These are phyloP conservation scores for Argentina anserina DNA, from an alignment of 306 rosid genomes.

Conservation along the genomic window DNA sequence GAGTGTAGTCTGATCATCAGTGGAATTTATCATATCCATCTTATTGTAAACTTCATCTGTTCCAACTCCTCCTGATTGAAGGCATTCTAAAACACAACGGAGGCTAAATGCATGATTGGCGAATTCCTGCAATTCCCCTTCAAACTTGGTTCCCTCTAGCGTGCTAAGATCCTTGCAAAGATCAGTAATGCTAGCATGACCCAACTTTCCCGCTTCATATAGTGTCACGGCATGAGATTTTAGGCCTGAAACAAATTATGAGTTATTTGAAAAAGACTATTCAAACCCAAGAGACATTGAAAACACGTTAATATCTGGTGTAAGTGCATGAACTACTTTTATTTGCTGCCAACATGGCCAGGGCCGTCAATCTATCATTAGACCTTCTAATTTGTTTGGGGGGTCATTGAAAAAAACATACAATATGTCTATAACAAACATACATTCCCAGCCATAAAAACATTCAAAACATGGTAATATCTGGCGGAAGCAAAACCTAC, in stretches of 20 bases:
- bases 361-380: not conserved
- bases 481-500: not conserved
- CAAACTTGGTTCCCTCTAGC: constrained; percentile 78
- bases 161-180: constrained; percentile 94
- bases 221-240: constrained; percentile 98
- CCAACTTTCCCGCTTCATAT: constrained; percentile 93
- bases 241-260: constrained; percentile 55
- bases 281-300: not conserved
- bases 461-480: constrained; percentile 12
- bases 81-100: constrained; percentile 84
- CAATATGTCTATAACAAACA: too few relatives aligned
- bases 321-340: not conserved
- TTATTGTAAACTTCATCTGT: constrained; percentile 41
- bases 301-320: constrained; percentile 10
- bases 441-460: not conserved
- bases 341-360: not conserved
- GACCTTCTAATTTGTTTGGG: not conserved
- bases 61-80: constrained; percentile 74
- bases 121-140: constrained; percentile 93
- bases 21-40: constrained; percentile 38
- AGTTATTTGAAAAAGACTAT: not conserved
- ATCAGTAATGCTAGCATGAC: constrained; percentile 84
- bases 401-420: not conserved
- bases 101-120: constrained; percentile 97
- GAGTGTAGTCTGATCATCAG: constrained; percentile 38